These are phyloP conservation scores for Ophiostoma sp. DNA, from an alignment of 2,329 filamentous ascomycete genomes.

Conservation along the genomic window DNA sequence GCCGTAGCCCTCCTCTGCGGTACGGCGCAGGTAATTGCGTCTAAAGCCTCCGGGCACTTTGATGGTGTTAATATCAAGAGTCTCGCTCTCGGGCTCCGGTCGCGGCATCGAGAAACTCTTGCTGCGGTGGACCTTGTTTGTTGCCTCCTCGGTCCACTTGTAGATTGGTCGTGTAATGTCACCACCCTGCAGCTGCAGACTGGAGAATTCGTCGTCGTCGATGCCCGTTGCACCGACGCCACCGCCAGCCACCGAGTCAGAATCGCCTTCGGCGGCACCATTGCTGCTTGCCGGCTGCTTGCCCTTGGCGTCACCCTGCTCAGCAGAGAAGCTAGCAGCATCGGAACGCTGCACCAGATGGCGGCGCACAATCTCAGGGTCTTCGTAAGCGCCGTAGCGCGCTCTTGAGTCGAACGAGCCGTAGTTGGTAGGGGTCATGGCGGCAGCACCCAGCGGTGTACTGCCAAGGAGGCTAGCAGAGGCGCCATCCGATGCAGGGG, in stretches of 20 bases:
- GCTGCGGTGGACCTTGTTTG: slow-evolving; percentile 65
- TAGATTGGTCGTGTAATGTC: slow-evolving; percentile 95
- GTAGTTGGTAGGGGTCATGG: slow-evolving; percentile 64
- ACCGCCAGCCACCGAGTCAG: slow-evolving; percentile 18
- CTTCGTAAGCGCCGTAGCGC: slow-evolving; percentile 64
- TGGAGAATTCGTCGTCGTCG: slow-evolving; percentile 82
- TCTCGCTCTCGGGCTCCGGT: slow-evolving; percentile 72
- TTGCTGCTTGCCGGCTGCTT: slow-evolving; percentile 42
- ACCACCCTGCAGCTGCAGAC: slow-evolving; percentile 84
- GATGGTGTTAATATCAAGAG: slow-evolving; percentile 81
- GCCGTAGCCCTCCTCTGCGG: slow-evolving; percentile 48
- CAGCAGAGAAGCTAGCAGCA: slow-evolving; percentile 46
- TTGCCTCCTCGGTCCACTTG: slow-evolving; percentile 89
- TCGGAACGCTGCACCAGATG: slow-evolving; percentile 72
- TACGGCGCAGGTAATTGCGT: slow-evolving; percentile 77
- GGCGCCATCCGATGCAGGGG: slow-evolving; percentile 31
- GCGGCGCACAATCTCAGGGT: slow-evolving; percentile 83
- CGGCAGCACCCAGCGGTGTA: slow-evolving; percentile 35
- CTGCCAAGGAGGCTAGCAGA: slow-evolving; percentile 35
- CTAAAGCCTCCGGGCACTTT: slow-evolving; percentile 91
- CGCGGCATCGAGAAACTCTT: slow-evolving; percentile 79
- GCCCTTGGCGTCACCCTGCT: slow-evolving; percentile 48
- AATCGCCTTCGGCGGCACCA: slow-evolving; percentile 8
- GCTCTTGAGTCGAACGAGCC: slow-evolving; percentile 75
- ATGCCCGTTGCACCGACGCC: slow-evolving; percentile 28